Evolutionary conservation across 306 rosid species (phyloP).

Genomic region (Clitoria ternatea): DNA sequence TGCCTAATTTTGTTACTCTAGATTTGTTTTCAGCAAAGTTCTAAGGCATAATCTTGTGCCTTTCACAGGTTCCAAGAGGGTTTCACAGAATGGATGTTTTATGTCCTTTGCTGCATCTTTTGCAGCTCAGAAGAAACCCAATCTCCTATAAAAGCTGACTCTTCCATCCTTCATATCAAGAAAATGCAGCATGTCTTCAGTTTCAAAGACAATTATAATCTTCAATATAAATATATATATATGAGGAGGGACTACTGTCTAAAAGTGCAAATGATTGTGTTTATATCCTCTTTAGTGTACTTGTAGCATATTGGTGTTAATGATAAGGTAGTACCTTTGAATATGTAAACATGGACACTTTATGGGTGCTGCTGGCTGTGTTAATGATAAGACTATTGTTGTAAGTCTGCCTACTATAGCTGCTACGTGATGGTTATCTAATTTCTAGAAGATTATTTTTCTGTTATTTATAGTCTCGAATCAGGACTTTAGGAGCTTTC

Average conservation of each 20-base stretch:
- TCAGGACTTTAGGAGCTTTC: too few species aligned
- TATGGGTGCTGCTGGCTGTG: background rate
- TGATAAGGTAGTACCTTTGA: background rate
- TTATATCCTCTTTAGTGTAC: background rate
- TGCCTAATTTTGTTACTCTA: background rate
- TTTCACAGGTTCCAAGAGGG: slow-evolving; percentile 67
- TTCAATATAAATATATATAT: background rate
- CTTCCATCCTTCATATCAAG: background rate
- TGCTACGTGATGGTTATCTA: too few species aligned
- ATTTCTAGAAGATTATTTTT: too few species aligned
- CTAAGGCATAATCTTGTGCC: background rate
- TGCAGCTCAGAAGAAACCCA: slow-evolving; percentile 53
- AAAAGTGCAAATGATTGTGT: background rate
- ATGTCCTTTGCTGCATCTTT: slow-evolving; percentile 80
- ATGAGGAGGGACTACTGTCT: background rate
- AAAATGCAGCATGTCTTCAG: slow-evolving; percentile 1
- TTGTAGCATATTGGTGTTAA: background rate
- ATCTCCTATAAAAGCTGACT: slow-evolving; percentile 42
- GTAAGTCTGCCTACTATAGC: too few species aligned
- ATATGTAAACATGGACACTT: slow-evolving; percentile 1
- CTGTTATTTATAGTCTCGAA: too few species aligned
- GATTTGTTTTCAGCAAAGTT: background rate
- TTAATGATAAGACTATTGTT: too few species aligned
- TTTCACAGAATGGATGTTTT: slow-evolving; percentile 85
- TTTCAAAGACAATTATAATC: slow-evolving; percentile 18